Conservation (phyloP, 176 grass and related monocot genomes). For the Triticum urartu region DNA sequence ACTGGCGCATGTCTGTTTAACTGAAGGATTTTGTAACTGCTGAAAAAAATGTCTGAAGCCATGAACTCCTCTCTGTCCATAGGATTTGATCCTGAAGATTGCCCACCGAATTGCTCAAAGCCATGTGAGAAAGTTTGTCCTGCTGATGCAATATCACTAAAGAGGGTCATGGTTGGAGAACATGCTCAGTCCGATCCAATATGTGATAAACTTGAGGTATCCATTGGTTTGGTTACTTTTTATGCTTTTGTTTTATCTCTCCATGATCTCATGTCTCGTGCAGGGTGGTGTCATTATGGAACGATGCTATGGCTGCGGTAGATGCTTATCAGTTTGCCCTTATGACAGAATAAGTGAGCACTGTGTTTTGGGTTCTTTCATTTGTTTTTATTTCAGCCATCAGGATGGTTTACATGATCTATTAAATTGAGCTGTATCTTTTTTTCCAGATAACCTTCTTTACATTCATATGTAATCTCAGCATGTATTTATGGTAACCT, state of each 20-base stretch:
- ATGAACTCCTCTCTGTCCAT: constrained; percentile 22
- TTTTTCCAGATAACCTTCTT: constrained; percentile 1
- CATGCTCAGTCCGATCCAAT: constrained; percentile 12
- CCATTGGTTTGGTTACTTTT: constrained; percentile 5
- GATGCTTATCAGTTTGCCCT: constrained; percentile 81
- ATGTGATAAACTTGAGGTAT: constrained; percentile 61
- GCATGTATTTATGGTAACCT: neutral
- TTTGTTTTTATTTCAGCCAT: neutral
- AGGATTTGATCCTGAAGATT: constrained; percentile 92
- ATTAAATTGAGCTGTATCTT: neutral
- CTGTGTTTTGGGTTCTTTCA: neutral
- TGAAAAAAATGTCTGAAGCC: neutral
- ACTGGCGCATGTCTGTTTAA: constrained; percentile 2
- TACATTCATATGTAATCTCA: neutral
- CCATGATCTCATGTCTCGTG: constrained; percentile 13
- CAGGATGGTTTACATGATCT: neutral
- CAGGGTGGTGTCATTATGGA: constrained; percentile 81
- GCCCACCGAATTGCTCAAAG: constrained; percentile 70
- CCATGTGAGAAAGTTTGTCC: constrained; percentile 88
- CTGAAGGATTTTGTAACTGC: neutral
- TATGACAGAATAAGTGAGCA: constrained; percentile 91
- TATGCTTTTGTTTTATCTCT: constrained; percentile 5
- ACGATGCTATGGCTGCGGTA: constrained; percentile 81
- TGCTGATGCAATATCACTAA: constrained; percentile 78
- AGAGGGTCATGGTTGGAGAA: constrained; percentile 20